Evolutionary conservation across 1,139 yeast species (phyloP).

Genomic region (Scheffersomyces insectosa): DNA sequence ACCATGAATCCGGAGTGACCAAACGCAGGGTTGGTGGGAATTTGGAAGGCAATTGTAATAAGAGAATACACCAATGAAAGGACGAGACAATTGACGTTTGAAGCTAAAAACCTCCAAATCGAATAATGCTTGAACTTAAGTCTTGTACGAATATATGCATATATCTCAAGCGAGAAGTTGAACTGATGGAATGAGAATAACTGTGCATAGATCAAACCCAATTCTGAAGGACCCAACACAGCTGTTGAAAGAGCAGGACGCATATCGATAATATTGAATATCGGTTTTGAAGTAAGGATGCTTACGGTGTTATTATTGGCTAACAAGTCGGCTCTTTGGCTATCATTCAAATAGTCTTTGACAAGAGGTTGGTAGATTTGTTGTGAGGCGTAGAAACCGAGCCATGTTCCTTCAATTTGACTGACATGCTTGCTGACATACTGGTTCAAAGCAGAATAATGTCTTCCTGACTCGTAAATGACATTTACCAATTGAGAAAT

Average conservation of each 20-base stretch:
- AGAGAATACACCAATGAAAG: slow-evolving; percentile 56
- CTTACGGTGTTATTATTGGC: slow-evolving; percentile 15
- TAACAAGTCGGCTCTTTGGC: slow-evolving; percentile 15
- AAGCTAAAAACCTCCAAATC: slow-evolving; percentile 48
- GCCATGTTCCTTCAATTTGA: slow-evolving; percentile 28
- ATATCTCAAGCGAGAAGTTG: slow-evolving; percentile 25
- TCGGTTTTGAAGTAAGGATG: slow-evolving; percentile 23
- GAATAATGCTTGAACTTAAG: slow-evolving; percentile 47
- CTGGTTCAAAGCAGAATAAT: slow-evolving; percentile 42
- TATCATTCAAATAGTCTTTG: slow-evolving; percentile 8
- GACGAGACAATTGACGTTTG: slow-evolving; percentile 50
- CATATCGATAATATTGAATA: slow-evolving; percentile 20
- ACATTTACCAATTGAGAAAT: slow-evolving; percentile 27
- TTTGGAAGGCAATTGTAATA: slow-evolving; percentile 61
- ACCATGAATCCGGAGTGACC: slow-evolving; percentile 65
- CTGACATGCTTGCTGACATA: slow-evolving; percentile 41
- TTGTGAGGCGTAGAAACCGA: slow-evolving; percentile 20
- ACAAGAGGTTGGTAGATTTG: slow-evolving; percentile 25
- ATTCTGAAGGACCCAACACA: slow-evolving; percentile 33
- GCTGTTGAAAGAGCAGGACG: slow-evolving; percentile 23
- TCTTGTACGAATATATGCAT: slow-evolving; percentile 21
- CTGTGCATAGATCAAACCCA: slow-evolving; percentile 35
- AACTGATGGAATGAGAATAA: slow-evolving; percentile 37
- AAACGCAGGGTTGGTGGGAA: slow-evolving; percentile 52
- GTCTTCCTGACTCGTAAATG: slow-evolving; percentile 56